phyloP scores from a whole-genome alignment of 1,284 basidiomycete genomes.

The Mycena citricolor region DNA sequence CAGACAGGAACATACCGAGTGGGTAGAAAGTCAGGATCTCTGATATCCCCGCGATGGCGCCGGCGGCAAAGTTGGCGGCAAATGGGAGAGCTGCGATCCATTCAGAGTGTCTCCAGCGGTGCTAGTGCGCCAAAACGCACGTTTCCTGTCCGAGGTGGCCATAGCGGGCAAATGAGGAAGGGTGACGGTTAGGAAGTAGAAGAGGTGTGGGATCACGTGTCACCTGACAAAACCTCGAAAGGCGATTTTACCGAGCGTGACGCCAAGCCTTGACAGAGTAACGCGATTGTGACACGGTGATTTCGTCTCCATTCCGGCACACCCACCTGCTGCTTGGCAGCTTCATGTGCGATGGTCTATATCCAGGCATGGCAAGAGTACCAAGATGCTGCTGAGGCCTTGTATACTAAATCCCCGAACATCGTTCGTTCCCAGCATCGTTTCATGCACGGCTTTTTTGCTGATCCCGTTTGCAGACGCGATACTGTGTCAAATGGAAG shows the following conservation, averaged over 20 bases:
- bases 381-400: constrained; percentile 80
- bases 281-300: constrained; percentile 1
- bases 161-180: constrained; percentile 5
- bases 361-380: constrained; percentile 82
- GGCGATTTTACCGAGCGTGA: no score
- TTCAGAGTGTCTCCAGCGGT: no score
- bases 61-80: constrained; percentile 84
- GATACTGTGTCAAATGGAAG: constrained; percentile 89
- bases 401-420: constrained; percentile 77
- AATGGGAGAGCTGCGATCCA: constrained; percentile 82
- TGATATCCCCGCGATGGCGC: constrained; percentile 85
- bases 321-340: constrained; percentile 5
- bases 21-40: constrained; percentile 95
- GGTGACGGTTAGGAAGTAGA: not conserved
- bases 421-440: constrained; percentile 49
- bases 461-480: constrained; percentile 49
- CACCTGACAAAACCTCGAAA: no score
- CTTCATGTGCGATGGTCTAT: constrained; percentile 60
- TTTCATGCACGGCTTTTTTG: not conserved
- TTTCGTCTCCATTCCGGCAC: no score
- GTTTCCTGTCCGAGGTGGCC: constrained; percentile 42
- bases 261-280: not conserved
- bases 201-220: no score
- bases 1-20: constrained; percentile 60
- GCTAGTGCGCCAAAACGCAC: constrained; percentile 32